These are phyloP conservation scores for Spongospora subterranea DNA, from an alignment of 208 protist genomes.

Conservation along the genomic window DNA sequence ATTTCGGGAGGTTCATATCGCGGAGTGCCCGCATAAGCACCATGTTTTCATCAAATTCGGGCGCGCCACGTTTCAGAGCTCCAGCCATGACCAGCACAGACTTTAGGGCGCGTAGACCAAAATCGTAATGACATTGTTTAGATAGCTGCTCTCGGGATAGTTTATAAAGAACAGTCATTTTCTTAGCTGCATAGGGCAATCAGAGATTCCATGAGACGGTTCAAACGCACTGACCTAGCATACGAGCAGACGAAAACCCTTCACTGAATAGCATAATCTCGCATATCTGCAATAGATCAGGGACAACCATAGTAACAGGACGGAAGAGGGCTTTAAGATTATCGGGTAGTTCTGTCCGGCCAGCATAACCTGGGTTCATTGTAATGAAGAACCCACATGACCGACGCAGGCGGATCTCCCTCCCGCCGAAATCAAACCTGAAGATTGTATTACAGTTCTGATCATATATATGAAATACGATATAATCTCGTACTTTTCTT, in stretches of 20 bases:
- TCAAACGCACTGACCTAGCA: conserved; percentile 73
- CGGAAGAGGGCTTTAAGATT: conserved; percentile 99
- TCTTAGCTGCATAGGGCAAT: conserved; percentile 80
- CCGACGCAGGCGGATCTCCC: conserved; percentile 80
- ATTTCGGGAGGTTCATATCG: conserved; percentile 99
- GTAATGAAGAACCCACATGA: conserved; percentile 98
- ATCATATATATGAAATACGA: conserved; percentile 39
- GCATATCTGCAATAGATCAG: conserved; percentile 96
- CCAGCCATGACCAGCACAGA: conserved; percentile 98
- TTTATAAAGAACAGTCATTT: conserved; percentile 98
- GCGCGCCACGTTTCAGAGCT: conserved; percentile 91
- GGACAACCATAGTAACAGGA: conserved; percentile 97
- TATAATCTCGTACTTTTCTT: conserved; percentile 87
- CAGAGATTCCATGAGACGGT: neutral
- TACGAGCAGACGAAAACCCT: conserved; percentile 86
- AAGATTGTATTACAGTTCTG: conserved; percentile 6
- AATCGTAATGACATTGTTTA: conserved; percentile 99
- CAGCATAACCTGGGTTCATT: conserved; percentile 99
- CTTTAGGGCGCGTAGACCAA: conserved; percentile 96
- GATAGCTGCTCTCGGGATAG: conserved; percentile 95
- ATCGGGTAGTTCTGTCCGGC: conserved; percentile 96
- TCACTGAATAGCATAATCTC: conserved; percentile 99
- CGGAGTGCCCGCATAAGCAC: conserved; percentile 97
- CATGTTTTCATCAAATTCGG: conserved; percentile 91
- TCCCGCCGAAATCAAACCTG: conserved; percentile 71